phyloP scores from a whole-genome alignment of 176 grass and related monocot species.

The Otatea glauca region DNA sequence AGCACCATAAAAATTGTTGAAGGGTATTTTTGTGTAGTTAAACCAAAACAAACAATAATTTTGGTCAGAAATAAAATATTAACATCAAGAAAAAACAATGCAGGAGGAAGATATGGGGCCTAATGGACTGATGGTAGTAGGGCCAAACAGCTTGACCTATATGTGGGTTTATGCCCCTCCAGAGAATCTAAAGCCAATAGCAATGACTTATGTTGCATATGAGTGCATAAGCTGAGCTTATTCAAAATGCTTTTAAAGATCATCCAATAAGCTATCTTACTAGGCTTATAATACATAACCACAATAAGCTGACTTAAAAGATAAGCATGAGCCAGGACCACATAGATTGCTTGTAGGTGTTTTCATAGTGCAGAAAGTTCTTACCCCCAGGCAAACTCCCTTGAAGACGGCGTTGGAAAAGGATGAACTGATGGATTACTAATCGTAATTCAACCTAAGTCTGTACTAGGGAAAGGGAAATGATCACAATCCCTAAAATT shows the following conservation, averaged over 20 bases:
- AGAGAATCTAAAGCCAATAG: not conserved
- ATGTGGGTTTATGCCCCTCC: not conserved
- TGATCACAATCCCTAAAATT: conserved; percentile 3
- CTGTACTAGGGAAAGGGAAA: not conserved
- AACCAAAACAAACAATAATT: conserved; percentile 6
- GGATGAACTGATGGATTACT: conserved; percentile 5
- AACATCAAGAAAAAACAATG: not conserved
- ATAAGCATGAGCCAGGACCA: not conserved
- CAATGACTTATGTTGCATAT: not conserved
- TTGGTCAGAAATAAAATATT: not conserved
- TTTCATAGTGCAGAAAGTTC: not conserved
- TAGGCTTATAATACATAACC: conserved; percentile 3
- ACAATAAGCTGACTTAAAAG: not conserved
- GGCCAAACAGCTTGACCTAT: not conserved
- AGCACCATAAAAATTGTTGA: not conserved
- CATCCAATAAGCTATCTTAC: not conserved
- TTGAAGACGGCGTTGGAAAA: not conserved
- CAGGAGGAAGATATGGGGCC: not conserved
- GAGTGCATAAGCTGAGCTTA: not conserved
- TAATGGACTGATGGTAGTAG: not conserved
- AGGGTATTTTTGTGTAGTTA: conserved; percentile 7
- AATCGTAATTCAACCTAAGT: not conserved
- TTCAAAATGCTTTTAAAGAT: not conserved
- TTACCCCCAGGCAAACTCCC: not conserved
- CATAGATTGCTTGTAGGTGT: not conserved